Base-by-base conservation (phyloP, 1,139 yeast genomes). In the Zhuliangozyma blackwelliae region DNA sequence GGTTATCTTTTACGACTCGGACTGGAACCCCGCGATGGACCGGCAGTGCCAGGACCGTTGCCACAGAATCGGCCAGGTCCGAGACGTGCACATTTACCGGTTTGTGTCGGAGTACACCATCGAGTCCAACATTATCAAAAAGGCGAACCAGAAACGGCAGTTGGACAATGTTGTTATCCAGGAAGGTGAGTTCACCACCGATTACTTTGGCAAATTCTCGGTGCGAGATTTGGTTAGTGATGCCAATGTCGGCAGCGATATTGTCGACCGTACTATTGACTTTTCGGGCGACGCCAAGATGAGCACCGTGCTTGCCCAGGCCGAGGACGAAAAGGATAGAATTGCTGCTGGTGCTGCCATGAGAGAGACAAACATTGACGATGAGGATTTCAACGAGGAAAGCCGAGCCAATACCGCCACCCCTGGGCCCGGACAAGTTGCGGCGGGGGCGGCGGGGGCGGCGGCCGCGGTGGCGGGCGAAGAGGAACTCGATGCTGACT, bases 11-110 rank as follows among this genome's bases (percentile, higher is more conserved):
- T 94, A 94, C 57, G 99, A 94, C 61, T 89, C 97, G 2, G 99
- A 94, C 63, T 94, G 99, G 99, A 94, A 94, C 57, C 99, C 99
- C 2, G 96, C 97, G 1, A 94, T 94, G 97, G 99, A 94, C 61
- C 88, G 89, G 55, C 99, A 94, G 61, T 94, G 98, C 65, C 98
- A 94, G 61, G 99, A 94, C 63, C 81, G 99, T 59, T 92, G 98
- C 65, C 99, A 94, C 61, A 83, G 99, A 68, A 94, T 94, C 56
- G 99, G 99, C 4, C 99, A 94, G 57, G 88, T 95, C 19, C 75
- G 98, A 50, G 98, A 94, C 56, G 99, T 94, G 28, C 98, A 94
- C 57, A 92, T 94, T 39, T 94, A 94, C 64, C 72, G 99, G 44
- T 85, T 94, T 63, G 97, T 94, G 25, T 86, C 96, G 19, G 98